Conservation (phyloP, 2,329 filamentous ascomycete species). For the Apiospora arundinis region DNA sequence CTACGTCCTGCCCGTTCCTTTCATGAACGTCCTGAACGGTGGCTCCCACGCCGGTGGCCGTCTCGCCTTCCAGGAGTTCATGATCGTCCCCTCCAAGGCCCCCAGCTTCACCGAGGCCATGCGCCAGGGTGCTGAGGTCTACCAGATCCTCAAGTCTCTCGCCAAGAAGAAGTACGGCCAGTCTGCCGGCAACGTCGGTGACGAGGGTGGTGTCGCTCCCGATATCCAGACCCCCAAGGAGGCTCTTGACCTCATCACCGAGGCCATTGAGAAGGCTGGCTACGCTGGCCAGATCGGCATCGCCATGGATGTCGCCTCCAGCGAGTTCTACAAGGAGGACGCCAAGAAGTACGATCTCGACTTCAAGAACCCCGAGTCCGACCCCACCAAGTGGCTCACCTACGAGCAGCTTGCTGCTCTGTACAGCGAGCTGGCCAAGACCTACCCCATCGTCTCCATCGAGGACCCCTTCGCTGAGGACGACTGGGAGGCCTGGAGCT, state of each 20-base stretch:
- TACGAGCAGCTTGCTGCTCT: constrained; percentile 95
- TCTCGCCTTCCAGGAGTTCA: constrained; percentile 95
- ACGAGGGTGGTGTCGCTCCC: constrained; percentile 98
- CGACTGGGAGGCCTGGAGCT: constrained; percentile 99
- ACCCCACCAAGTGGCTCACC: constrained; percentile 96
- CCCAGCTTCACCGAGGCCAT: constrained; percentile 94
- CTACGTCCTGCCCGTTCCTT: constrained; percentile 87
- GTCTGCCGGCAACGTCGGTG: constrained; percentile 97
- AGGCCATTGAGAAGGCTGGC: constrained; percentile 91
- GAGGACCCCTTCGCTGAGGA: constrained; percentile 99
- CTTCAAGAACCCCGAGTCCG: constrained; percentile 99
- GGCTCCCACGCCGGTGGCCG: constrained; percentile 96
- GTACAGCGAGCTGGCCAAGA: constrained; percentile 86
- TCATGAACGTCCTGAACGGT: constrained; percentile 94
- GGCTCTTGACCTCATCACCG: constrained; percentile 94
- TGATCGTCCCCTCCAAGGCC: constrained; percentile 87
- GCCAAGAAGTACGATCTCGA: constrained; percentile 99
- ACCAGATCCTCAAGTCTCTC: constrained; percentile 95
- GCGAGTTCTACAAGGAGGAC: constrained; percentile 98
- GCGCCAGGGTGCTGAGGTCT: constrained; percentile 95
- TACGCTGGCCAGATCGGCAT: constrained; percentile 98
- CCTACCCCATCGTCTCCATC: constrained; percentile 98
- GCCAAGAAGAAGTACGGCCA: constrained; percentile 99
- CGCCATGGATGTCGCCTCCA: constrained; percentile 98
- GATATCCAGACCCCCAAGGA: constrained; percentile 98